Evolutionary conservation across 139 green algal species (phyloP), one percentile per base, ranked within the genome.

Genomic region (Limnomonas spitsbergensis): DNA sequence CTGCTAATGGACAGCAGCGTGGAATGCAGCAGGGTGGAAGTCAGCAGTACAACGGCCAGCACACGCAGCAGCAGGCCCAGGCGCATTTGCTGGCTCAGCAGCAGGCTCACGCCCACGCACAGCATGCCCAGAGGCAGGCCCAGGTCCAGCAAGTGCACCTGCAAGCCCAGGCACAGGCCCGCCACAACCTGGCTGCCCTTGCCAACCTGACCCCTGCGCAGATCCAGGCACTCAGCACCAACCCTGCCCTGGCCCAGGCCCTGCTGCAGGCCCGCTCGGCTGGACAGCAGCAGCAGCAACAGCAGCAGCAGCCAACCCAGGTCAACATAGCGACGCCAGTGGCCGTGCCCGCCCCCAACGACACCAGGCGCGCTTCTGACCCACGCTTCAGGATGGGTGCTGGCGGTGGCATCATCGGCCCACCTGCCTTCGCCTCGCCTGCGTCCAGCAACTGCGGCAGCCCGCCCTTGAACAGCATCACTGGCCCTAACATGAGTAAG

Each of bases 401-500:
- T 14, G 38, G 6, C 38, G 9, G 6, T 40, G 39, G 70, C 70
- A 61, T 66, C 40, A 7, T 38, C 20, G 4, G 27, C 6, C 70
- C 20, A 31, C 34, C 24, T 27, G 27, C 4, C 29, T 27, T 9
- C 3, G 27, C 47, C 3, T 14, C 52, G 32, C 14, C 52, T 26
- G 47, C 32, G 38, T 40, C 20, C 20, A 6, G 40, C 42, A 6
- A 27, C 66, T 36, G 37, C 39, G 40, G 38, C 26, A 66, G 38
- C n/a, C 39, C 39, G 4, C 52, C 73, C 14, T 20, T 4, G 4
- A 9, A 42, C 7, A n/a, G 24, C 31, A 40, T 3, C 73, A 38
- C 52, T 52, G 73, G 47, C 31, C 24, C 4, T 2, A 9, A 56
- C 32, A 47, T 70, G 52, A 71, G 3, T 31, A 84, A 82, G 78